These are phyloP conservation scores for Pistacia integerrima DNA, from an alignment of 345 rosid species.

Conservation along the genomic window DNA sequence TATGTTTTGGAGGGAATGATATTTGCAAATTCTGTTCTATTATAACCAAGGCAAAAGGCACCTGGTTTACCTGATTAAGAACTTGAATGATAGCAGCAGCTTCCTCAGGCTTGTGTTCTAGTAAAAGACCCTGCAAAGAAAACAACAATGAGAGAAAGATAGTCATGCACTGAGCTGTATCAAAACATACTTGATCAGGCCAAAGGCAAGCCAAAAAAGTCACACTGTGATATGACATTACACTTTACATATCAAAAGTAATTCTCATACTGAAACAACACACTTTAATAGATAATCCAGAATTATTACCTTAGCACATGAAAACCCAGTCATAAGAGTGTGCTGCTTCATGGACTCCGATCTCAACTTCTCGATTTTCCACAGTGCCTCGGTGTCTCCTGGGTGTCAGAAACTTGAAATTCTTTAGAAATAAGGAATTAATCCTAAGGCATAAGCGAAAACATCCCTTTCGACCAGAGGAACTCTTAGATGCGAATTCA, in stretches of 20 bases:
- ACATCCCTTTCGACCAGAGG: not conserved
- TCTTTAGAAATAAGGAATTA: conserved; percentile 1
- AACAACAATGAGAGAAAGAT: not conserved
- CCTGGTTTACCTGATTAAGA: conserved; percentile 55
- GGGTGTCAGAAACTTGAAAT: conserved; percentile 13
- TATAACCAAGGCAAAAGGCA: not conserved
- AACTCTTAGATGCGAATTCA: not conserved
- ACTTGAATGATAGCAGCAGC: conserved; percentile 70
- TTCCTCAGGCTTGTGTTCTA: conserved; percentile 70
- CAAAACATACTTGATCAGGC: not conserved
- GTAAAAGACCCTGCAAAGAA: conserved; percentile 59
- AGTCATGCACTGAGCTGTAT: not conserved
- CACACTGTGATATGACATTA: not conserved
- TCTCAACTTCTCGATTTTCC: conserved; percentile 79
- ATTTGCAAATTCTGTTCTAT: not conserved
- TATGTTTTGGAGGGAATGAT: not conserved
- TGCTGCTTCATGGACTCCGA: conserved; percentile 64
- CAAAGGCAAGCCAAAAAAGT: not conserved
- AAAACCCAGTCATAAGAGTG: conserved; percentile 54
- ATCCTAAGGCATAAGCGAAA: conserved; percentile 3
- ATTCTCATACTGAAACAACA: conserved; percentile 6
- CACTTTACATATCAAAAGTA: conserved; percentile 8
- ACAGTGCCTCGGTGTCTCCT: conserved; percentile 75
- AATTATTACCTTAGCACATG: conserved; percentile 77
- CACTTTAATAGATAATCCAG: conserved; percentile 1